Evolutionary conservation across 1,284 basidiomycete species (phyloP), one percentile per base, ranked within the genome.

Genomic region (Trametes hirsuta): DNA sequence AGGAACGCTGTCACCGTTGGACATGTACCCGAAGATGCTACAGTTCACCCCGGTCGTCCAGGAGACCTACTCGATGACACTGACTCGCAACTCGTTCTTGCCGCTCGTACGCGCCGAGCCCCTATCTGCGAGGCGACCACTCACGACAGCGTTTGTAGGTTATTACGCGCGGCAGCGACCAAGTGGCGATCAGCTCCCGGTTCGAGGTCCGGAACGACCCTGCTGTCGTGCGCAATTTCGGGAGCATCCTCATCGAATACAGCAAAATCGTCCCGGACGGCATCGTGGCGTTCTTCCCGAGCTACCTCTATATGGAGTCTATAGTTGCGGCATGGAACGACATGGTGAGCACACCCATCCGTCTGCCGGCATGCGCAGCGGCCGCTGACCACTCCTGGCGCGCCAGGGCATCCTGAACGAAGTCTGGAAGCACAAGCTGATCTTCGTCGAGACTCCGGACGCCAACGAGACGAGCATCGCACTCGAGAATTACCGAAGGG

Each of bases 21-120:
- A 99, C 78, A 99, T 99, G 97, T 97, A 99, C 75, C 97, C 97
- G 22, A 99, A 99, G 77, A 99, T 99, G 92, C 83, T 99, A 45
- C 94, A 97, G 69, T 99, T 99, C 74, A 95, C 95, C 35, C 96
- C 97, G 2, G 95, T 97, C 22, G 93, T 98, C 10, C 93, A 97
- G 77, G 97, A 98, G 75, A 94, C 93, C 3, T 99, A 99, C 77
- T 86, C 97, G 3, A 99, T 99, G 97, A 98, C 97, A 12, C 84
- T 99, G 36, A 93, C 94, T 3, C 87, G 97, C 59, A 97, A 98
- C 71, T 95, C 95, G 60, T 99, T 99, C 79, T 77, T 99, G 69
- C 97, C 97, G n/a, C 80, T 99, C 76, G 95, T 93, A 58, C 65
- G 85, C 78, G 21, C 21, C 49, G 30, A 15, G 8, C 36, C n/a